Evolutionary conservation across 495 filamentous ascomycete genomes (phyloP).

Genomic region (Friedmanniomyces simplex): DNA sequence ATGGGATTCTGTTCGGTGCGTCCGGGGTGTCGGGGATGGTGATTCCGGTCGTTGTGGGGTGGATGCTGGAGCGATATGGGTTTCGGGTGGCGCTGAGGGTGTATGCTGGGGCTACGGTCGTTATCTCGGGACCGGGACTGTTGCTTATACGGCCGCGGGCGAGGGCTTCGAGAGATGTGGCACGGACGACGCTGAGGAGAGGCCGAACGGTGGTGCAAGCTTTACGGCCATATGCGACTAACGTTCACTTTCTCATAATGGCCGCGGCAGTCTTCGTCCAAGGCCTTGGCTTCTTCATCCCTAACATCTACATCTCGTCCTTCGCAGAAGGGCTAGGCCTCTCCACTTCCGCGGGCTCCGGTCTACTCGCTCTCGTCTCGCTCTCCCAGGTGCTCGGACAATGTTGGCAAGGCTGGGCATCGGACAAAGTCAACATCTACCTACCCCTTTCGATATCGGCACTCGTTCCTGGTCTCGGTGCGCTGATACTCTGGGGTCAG

Average conservation of each 20-base stretch:
- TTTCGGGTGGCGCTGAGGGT: conserved; percentile 33
- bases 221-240: conserved; percentile 4
- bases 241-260: conserved; percentile 10
- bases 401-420: conserved; percentile 17
- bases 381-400: conserved; percentile 23
- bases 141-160: conserved; percentile 28
- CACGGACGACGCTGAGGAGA: neutral
- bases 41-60: conserved; percentile 31
- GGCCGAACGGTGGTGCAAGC: neutral
- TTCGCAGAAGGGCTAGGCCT: conserved; percentile 16
- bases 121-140: conserved; percentile 28
- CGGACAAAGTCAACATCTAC: conserved; percentile 19
- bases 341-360: conserved; percentile 1
- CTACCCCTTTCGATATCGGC: conserved; percentile 9
- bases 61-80: conserved; percentile 28
- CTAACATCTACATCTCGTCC: conserved; percentile 23
- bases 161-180: neutral
- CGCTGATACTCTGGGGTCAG: conserved; percentile 20
- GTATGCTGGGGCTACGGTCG: conserved; percentile 27
- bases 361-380: conserved; percentile 14
- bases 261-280: conserved; percentile 15
- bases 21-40: conserved; percentile 30
- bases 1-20: conserved; percentile 34
- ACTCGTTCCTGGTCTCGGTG: conserved; percentile 11
- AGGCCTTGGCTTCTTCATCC: conserved; percentile 23